A percentile compares a stretch with the other conserved stretches of the same genome.
Conservation (phyloP, 495 filamentous ascomycete species). For the Thozetella sp. region DNA sequence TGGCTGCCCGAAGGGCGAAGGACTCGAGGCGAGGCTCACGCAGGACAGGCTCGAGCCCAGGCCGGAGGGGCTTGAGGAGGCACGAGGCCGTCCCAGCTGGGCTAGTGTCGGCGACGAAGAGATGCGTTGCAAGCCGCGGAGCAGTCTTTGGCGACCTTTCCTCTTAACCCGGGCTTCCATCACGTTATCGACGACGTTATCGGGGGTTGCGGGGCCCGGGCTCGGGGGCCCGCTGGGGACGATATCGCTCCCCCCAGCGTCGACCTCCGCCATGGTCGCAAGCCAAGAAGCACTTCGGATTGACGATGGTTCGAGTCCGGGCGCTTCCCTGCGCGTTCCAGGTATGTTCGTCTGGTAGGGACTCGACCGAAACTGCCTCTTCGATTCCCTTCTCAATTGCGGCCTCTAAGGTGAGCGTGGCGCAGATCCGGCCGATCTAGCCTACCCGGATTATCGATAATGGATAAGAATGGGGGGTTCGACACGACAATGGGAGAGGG, state of each 20-base stretch:
- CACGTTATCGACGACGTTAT: constrained; percentile 5
- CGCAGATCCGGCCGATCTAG: too few species aligned
- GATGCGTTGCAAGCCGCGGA: constrained; percentile 84
- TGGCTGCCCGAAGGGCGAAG: constrained; percentile 50
- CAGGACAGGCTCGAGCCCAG: constrained; percentile 69
- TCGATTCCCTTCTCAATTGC: too few species aligned
- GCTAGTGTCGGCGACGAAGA: constrained; percentile 81
- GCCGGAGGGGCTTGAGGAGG: constrained; percentile 66
- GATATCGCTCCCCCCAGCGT: neutral
- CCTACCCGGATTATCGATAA: too few species aligned
- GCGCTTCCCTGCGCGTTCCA: neutral
- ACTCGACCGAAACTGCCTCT: too few species aligned
- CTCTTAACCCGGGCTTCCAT: constrained; percentile 61
- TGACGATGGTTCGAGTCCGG: neutral
- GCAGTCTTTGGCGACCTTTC: constrained; percentile 72
- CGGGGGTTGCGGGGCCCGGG: neutral
- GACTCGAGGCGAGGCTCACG: constrained; percentile 71
- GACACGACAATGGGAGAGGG: too few species aligned
- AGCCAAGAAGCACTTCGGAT: neutral
- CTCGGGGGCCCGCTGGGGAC: neutral
- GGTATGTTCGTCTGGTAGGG: too few species aligned
- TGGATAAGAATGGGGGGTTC: too few species aligned
- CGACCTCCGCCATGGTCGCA: constrained; percentile 1
- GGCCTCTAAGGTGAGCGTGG: too few species aligned
- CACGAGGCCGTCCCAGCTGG: constrained; percentile 64